These are phyloP conservation scores for Basidioascus undulatus DNA, from an alignment of 768 basidiomycete species.

Conservation along the genomic window DNA sequence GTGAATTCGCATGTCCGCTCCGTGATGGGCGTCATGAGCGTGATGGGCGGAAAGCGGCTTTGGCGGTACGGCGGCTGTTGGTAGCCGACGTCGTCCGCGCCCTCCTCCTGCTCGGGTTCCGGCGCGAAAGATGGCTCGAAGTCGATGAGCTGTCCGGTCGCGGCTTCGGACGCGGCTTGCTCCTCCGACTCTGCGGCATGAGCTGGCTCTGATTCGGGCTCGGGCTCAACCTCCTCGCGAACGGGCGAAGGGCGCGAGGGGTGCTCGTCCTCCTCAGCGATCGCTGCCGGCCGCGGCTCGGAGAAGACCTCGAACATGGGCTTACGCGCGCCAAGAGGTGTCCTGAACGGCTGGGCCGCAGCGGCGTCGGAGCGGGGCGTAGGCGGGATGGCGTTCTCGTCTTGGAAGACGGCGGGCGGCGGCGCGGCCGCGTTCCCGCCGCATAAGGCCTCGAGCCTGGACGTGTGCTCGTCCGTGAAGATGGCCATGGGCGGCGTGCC, in stretches of 20 bases:
- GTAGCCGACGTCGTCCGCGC: conserved; percentile 20
- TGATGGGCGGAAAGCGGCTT: conserved; percentile 16
- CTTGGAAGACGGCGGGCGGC: conserved; percentile 8
- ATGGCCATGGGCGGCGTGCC: too few relatives aligned
- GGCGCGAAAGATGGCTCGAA: not conserved
- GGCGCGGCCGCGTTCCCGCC: too few relatives aligned
- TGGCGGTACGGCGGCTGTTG: conserved; percentile 4
- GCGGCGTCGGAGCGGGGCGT: conserved; percentile 2
- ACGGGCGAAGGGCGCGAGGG: too few relatives aligned
- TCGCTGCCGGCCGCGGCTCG: conserved; percentile 7
- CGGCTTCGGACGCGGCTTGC: not conserved
- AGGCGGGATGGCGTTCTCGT: conserved; percentile 9
- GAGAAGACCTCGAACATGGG: conserved; percentile 9
- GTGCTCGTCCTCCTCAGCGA: too few relatives aligned
- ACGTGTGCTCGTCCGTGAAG: too few relatives aligned
- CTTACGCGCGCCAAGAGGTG: conserved; percentile 12
- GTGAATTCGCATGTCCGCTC: conserved; percentile 79
- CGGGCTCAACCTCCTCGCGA: conserved; percentile 11
- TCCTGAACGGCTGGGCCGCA: conserved; percentile 10
- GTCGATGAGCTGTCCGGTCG: too few relatives aligned
- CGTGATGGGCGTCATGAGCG: conserved; percentile 92
- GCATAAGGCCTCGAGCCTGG: too few relatives aligned
- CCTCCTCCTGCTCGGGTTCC: conserved; percentile 14
- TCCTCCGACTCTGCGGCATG: too few relatives aligned
- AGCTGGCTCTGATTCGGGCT: conserved; percentile 4